These are phyloP conservation scores for Sonneratia alba DNA, from an alignment of 345 rosid species.

Conservation along the genomic window DNA sequence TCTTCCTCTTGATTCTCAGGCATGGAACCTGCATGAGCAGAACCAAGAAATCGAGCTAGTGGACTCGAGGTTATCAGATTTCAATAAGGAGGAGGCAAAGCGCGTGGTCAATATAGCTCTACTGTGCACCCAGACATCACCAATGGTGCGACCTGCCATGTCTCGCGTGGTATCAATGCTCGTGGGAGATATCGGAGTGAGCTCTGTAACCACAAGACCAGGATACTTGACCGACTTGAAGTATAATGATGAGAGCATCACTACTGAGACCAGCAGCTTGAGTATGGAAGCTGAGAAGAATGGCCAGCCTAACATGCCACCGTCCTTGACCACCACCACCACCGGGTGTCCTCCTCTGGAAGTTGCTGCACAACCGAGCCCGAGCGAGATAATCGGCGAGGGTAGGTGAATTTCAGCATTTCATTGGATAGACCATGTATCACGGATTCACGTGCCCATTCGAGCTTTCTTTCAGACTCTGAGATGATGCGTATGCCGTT, in stretches of 20 bases:
- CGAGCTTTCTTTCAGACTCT: neutral
- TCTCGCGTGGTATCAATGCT: slow-evolving; percentile 64
- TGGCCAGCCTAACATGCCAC: neutral
- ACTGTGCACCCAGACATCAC: slow-evolving; percentile 54
- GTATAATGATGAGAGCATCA: slow-evolving; percentile 23
- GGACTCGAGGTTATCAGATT: slow-evolving; percentile 27
- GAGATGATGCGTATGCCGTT: neutral
- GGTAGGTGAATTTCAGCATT: slow-evolving; percentile 9
- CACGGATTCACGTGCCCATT: neutral
- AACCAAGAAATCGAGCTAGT: slow-evolving; percentile 29
- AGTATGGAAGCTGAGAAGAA: neutral
- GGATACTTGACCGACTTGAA: slow-evolving; percentile 56
- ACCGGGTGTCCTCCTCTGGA: neutral
- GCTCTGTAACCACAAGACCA: slow-evolving; percentile 27
- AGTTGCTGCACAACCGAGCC: slow-evolving; percentile 4
- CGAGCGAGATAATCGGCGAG: slow-evolving; percentile 1
- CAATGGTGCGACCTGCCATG: slow-evolving; percentile 47
- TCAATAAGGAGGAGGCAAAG: slow-evolving; percentile 34
- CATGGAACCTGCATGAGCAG: slow-evolving; percentile 50
- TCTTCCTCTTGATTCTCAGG: slow-evolving; percentile 20
- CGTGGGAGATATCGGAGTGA: slow-evolving; percentile 52
- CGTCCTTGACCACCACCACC: neutral
- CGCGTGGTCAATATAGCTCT: slow-evolving; percentile 49
- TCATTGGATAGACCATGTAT: neutral
- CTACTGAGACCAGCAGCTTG: slow-evolving; percentile 1